Evolutionary conservation across 1,139 yeast genomes (phyloP).

Genomic region (Komagataea norvegica): DNA sequence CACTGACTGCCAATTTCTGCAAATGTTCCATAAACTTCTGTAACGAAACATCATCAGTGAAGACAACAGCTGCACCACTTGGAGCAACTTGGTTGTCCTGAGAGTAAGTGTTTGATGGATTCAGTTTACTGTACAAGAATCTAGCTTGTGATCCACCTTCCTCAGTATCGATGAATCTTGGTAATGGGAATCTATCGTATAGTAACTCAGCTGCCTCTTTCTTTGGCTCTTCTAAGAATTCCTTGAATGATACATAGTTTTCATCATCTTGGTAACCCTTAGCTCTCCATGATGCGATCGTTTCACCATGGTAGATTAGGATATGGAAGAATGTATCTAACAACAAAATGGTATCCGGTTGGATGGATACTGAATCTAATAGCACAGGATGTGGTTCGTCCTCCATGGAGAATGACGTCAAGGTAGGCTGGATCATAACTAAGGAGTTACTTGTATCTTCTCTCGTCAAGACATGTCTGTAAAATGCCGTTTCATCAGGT

Average conservation of each 20-base stretch:
- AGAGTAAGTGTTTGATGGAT: constrained; percentile 84
- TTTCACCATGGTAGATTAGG: constrained; percentile 90
- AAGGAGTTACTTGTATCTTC: constrained; percentile 93
- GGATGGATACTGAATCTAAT: constrained; percentile 87
- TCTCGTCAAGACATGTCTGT: constrained; percentile 85
- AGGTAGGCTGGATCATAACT: constrained; percentile 95
- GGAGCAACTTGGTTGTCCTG: constrained; percentile 51
- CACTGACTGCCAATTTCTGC: constrained; percentile 71
- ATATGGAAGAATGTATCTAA: constrained; percentile 96
- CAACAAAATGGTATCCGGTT: constrained; percentile 80
- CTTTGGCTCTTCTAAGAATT: constrained; percentile 82
- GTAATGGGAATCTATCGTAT: constrained; percentile 93
- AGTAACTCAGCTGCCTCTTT: constrained; percentile 88
- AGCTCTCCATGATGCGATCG: constrained; percentile 94
- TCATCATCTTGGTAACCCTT: constrained; percentile 91
- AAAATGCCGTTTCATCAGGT: constrained; percentile 98
- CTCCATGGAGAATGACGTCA: constrained; percentile 80
- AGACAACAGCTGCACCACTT: constrained; percentile 65
- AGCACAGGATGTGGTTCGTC: constrained; percentile 92
- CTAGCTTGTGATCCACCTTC: constrained; percentile 99
- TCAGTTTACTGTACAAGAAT: constrained; percentile 87
- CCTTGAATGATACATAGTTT: constrained; percentile 84
- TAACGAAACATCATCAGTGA: constrained; percentile 91
- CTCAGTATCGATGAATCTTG: constrained; percentile 93
- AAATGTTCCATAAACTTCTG: constrained; percentile 90